Base-by-base conservation (phyloP, 2,329 filamentous ascomycete species). In the Claviceps sp. region DNA sequence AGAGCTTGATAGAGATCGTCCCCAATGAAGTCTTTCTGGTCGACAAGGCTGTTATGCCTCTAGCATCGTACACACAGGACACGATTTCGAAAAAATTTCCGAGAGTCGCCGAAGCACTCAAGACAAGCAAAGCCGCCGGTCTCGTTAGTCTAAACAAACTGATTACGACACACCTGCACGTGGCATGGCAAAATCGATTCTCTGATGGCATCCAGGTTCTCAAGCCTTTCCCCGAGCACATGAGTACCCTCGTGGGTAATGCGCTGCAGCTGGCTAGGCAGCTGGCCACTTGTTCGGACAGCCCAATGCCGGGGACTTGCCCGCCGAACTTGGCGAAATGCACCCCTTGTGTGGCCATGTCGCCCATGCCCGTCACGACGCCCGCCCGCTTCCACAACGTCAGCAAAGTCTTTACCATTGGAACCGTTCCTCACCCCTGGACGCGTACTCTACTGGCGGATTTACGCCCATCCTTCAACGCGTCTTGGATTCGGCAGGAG, bases 371-470 rank as follows among this genome's bases (percentile, higher is more conserved):
- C 49, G 77, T 95, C 58, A 72, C 75, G n/a, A 84, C 82, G 0
- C 79, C 82, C 2, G 68, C 77, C 3, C 70, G 76, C 18, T 93
- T 88, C 66, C 77, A 77, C 52, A 95, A 96, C 66, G 77, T 76
- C 4, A 82, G 83, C 14, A 74, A 73, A 1, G 64, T 85, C 16
- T 97, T 89, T 70, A 89, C 85, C 2, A 87, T 98, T 56, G 89
- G 85, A 54, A 87, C 83, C 0, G 84, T 97, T 13, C 91, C 91
- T 0, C 93, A 98, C 64, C 93, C 93, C 0, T 95, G 89, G 72
- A 96, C 90, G 1, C 74, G 89, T 43, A 78, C 82, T 51, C 78
- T 81, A 13, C 72, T 97, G 18, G 75, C 81, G 54, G 76, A 81
- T 56, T 76, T 81, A 53, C 74, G 78, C 42, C 74, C 80, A 2